A percentile compares a stretch with the other conserved stretches of the same genome.
Conservation (phyloP, 75 land plant genomes). For the Gnetum montanum region DNA sequence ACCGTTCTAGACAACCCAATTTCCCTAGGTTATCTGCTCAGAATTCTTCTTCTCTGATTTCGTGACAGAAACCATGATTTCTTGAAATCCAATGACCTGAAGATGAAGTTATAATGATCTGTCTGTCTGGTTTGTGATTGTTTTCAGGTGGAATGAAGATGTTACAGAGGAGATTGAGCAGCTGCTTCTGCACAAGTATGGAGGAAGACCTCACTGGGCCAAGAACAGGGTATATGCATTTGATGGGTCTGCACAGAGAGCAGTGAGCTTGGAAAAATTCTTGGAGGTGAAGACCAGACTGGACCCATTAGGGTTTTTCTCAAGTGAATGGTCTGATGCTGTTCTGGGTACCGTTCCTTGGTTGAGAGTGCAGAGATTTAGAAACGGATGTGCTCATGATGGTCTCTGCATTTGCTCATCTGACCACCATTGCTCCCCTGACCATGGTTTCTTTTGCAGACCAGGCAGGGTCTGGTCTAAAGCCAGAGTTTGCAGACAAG, state of each 20-base stretch:
- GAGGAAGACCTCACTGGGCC: constrained; percentile 24
- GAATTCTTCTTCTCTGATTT: constrained; percentile 17
- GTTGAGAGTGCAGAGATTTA: background rate
- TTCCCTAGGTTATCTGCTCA: too few species aligned
- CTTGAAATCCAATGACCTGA: constrained; percentile 1
- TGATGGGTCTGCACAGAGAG: background rate
- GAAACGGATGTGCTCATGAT: constrained; percentile 27
- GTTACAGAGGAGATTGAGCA: constrained; percentile 24
- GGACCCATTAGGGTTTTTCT: constrained; percentile 16
- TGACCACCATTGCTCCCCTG: constrained; percentile 24
- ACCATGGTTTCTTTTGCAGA: constrained; percentile 9
- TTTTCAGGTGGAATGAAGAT: constrained; percentile 13
- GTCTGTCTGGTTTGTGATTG: too few species aligned
- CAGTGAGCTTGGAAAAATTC: constrained; percentile 1
- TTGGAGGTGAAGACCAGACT: constrained; percentile 4
- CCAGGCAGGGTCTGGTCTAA: constrained; percentile 13
- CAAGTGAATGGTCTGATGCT: constrained; percentile 28
- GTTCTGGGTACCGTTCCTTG: constrained; percentile 3
- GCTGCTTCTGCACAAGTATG: constrained; percentile 16
- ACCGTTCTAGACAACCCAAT: constrained; percentile 3
- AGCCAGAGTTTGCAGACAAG: constrained; percentile 18
- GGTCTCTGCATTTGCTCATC: constrained; percentile 22
- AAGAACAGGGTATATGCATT: constrained; percentile 21
- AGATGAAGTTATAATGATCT: constrained; percentile 7
- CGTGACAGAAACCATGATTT: constrained; percentile 11